Percentiles rank a stretch among this genome's conserved stretches.
Evolutionary conservation across 1,139 yeast species (phyloP).

Genomic region (Meyerozyma smithsonii): DNA sequence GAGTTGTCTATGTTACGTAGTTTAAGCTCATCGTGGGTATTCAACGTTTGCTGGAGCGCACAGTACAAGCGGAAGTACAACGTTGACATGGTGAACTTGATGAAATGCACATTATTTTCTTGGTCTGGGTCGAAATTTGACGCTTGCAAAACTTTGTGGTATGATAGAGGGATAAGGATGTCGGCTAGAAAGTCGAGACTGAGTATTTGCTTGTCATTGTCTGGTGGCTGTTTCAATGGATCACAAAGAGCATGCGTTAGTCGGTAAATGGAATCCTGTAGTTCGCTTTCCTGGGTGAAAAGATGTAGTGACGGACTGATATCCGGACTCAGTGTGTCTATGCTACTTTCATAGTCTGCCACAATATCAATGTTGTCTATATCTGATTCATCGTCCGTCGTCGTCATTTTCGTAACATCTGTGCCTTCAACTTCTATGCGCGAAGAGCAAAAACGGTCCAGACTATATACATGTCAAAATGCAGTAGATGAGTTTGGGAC

Average conservation of each 20-base stretch:
- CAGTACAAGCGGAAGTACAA: conserved; percentile 39
- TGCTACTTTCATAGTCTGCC: background rate
- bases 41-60: conserved; percentile 33
- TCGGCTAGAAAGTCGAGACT: conserved; percentile 54
- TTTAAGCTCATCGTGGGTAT: conserved; percentile 44
- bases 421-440: background rate
- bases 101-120: conserved; percentile 3
- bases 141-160: conserved; percentile 12
- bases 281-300: background rate
- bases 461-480: background rate
- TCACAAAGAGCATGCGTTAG: conserved; percentile 41
- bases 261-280: background rate
- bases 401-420: conserved; percentile 1
- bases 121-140: conserved; percentile 3
- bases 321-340: background rate
- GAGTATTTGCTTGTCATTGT: conserved; percentile 45
- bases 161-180: conserved; percentile 41
- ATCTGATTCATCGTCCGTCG: background rate
- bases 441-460: background rate
- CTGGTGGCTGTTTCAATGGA: conserved; percentile 66
- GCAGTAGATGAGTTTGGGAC: too few relatives aligned
- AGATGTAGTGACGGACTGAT: background rate
- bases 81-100: conserved; percentile 38
- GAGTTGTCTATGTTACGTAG: conserved; percentile 43
- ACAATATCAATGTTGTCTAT: background rate